Evolutionary conservation across 495 filamentous ascomycete species (phyloP), one percentile per base, ranked within the genome.

Genomic region (Trichoderma orchidacearum): DNA sequence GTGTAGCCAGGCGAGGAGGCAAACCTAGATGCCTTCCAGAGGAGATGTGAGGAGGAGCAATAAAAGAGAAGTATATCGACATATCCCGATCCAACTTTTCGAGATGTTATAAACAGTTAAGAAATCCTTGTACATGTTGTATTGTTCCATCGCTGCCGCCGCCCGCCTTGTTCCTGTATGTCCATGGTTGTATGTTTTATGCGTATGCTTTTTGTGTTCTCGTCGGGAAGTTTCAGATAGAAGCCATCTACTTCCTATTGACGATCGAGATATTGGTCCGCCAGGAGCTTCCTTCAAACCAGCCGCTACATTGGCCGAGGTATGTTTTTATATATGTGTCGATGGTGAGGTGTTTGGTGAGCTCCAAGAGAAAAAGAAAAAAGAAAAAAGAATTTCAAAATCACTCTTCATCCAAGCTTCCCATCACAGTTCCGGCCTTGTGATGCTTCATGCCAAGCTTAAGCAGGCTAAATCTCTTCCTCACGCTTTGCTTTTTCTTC

Each of bases 401-500:
- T 53, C 63, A 64, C 59, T 76, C 71, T 66, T 80, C 77, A 41
- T 66, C 68, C 48, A 76, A 68, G 58, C 72, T 74, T 55, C 62
- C 70, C 72, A 77, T 79, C 54, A 67, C 61, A 52, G 72, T 77
- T 57, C 66, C 75, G 17, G 64, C 69, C 65, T 78, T 82, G 63
- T 80, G 84, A 28, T 66, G 70, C 72, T 87, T 86, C 68, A 81
- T 82, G 35, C 82, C 81, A 58, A 89, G 64, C 56, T 80, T 80
- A 60, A 92, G 60, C 51, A 84, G 63, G 61, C 85, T 89, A 53
- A 90, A 68, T 62, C 87, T 67, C 68, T 85, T 89, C 69, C 80
- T 80, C 54, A 90, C 77, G 58, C 80, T 84, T 6, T 35, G 12
- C 6, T 55, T 55, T 12, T 55, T 55, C 30, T 31, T 36, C 27